Base-by-base conservation (phyloP, 495 filamentous ascomycete genomes). In the Lentithecium fluviatile region DNA sequence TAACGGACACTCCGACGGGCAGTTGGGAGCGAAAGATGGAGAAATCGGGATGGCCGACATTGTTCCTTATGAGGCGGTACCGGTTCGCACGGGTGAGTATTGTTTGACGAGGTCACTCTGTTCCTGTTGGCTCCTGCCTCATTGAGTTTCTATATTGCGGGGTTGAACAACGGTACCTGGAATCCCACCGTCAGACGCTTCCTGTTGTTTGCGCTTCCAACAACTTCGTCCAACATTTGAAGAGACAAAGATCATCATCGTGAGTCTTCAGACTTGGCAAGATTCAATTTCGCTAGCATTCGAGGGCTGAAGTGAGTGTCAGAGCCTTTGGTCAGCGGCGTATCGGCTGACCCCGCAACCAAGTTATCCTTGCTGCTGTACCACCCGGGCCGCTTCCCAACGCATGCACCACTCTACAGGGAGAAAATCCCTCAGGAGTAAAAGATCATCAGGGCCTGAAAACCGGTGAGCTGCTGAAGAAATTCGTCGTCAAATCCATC, bases 121-220 rank as follows among this genome's bases (percentile, higher is more conserved):
- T 40, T 42, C 2, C 21, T 13, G 29, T 47, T 15, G 21, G 49
- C 58, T 61, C 58, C 58, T 61, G 38, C 58, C 58, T 36, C 12
- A 38, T 61, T 49, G 58, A 61, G 58, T 11, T 1, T 5, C 29
- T 52, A 60, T 52, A 61, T 61, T 61, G 58, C 58, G 58, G 58
- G 58, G 58, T 61, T 37, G 46, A 38, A 40, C 25, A 49, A 3
- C 53, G 42, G 53, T 55, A 12, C 53, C 40, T 56, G 42, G 45
- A 46, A 23, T 56, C 23, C 32, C 23, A 23, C 26, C 48, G 29
- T 20, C 26, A 13, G 24, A 46, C 23, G 53, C 46, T 55, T 24
- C 52, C 36, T 29, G 49, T 29, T 29, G 20, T 29, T 52, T 38
- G 49, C 10, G 49, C 15, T 17, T 37, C 13, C 23, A 29, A 49